Conservation (phyloP, 2,329 filamentous ascomycete genomes). For the Huntiella savannae region DNA sequence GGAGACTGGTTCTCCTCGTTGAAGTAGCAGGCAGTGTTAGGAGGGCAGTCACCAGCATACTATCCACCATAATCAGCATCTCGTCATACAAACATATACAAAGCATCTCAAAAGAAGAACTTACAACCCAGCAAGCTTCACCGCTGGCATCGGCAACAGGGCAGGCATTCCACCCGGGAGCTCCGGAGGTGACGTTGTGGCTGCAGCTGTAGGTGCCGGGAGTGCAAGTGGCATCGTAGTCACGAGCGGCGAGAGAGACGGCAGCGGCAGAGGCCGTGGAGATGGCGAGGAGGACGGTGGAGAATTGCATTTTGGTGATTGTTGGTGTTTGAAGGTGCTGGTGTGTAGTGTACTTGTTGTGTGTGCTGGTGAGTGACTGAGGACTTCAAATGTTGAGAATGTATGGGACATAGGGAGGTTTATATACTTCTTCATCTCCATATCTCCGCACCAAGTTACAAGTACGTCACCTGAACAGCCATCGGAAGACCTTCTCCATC, state of each 20-base stretch:
- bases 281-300: background rate
- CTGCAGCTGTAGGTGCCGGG: slow-evolving; percentile 21
- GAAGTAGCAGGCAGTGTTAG: slow-evolving; percentile 21
- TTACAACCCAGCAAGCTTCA: slow-evolving; percentile 17
- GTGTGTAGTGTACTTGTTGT: background rate
- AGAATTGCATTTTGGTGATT: background rate
- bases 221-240: slow-evolving; percentile 1
- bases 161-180: slow-evolving; percentile 19
- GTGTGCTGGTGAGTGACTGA: background rate
- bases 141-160: slow-evolving; percentile 12
- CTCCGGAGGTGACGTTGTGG: slow-evolving; percentile 9
- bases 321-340: background rate
- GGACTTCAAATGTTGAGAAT: background rate
- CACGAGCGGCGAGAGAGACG: background rate
- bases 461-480: too few relatives aligned
- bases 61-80: slow-evolving; percentile 8
- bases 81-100: background rate
- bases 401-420: too few relatives aligned
- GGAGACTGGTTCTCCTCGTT: slow-evolving; percentile 19
- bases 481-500: too few relatives aligned
- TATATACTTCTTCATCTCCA: too few relatives aligned
- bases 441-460: too few relatives aligned
- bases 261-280: background rate
- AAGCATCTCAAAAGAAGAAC: slow-evolving; percentile 7
- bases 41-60: slow-evolving; percentile 20